phyloP scores from a whole-genome alignment of 2,329 filamentous ascomycete genomes.

The Neonectria neomacrospora region DNA sequence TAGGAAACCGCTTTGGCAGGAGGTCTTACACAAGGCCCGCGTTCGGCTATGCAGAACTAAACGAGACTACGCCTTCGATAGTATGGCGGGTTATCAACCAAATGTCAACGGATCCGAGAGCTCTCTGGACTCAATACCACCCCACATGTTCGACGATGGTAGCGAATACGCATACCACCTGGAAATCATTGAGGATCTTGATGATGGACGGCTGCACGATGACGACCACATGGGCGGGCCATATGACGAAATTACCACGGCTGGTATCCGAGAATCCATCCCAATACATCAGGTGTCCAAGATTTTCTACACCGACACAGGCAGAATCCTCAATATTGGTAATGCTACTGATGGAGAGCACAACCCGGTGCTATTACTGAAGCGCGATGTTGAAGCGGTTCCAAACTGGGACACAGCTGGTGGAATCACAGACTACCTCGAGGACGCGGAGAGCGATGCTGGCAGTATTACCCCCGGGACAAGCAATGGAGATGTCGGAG shows the following conservation, averaged over 20 bases:
- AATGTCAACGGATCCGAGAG: slow-evolving; percentile 1
- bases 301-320: slow-evolving; percentile 93
- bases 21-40: slow-evolving; percentile 92
- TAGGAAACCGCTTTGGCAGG: slow-evolving; percentile 86
- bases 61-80: slow-evolving; percentile 47
- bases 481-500: slow-evolving; percentile 41
- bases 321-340: slow-evolving; percentile 85
- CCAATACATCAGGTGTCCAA: slow-evolving; percentile 76
- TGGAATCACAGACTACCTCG: slow-evolving; percentile 48
- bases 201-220: slow-evolving; percentile 66
- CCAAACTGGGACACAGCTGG: slow-evolving; percentile 11
- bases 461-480: slow-evolving; percentile 28
- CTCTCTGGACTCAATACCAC: slow-evolving; percentile 2
- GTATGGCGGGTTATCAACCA: slow-evolving; percentile 31
- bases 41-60: slow-evolving; percentile 81
- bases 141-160: slow-evolving; percentile 11
- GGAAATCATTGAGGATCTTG: slow-evolving; percentile 82
- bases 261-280: slow-evolving; percentile 65
- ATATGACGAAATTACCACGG: slow-evolving; percentile 55
- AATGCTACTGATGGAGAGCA: slow-evolving; percentile 60
- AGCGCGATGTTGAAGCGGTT: slow-evolving; percentile 42
- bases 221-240: slow-evolving; percentile 48
- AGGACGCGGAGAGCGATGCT: slow-evolving; percentile 47
- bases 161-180: slow-evolving; percentile 79
- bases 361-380: slow-evolving; percentile 50